phyloP scores from a whole-genome alignment of 345 rosid species.

The Boechera divaricarpa region DNA sequence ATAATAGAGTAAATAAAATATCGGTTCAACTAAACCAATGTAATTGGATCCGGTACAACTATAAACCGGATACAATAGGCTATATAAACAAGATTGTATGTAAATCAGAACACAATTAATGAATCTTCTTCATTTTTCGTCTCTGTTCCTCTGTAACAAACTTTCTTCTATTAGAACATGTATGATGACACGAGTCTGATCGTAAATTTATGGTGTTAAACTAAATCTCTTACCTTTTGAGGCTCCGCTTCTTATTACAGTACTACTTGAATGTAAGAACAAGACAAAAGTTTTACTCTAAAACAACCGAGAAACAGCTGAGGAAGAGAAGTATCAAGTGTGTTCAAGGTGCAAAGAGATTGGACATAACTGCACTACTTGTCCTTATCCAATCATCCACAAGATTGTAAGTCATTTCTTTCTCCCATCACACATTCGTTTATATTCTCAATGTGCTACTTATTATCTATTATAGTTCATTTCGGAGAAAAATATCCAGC shows the following conservation, averaged over 20 bases:
- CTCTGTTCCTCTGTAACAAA: no score
- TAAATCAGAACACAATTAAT: no score
- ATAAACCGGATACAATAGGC: no score
- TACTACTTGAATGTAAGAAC: conserved; percentile 23
- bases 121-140: no score
- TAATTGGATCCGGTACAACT: no score
- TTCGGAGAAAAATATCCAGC: no score
- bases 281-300: conserved; percentile 24
- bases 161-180: no score
- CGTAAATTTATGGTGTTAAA: not conserved
- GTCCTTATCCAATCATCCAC: conserved; percentile 35
- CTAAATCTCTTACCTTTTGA: not conserved
- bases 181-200: not conserved
- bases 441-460: not conserved
- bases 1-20: no score
- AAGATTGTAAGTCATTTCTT: conserved; percentile 11
- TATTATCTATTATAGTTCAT: not conserved
- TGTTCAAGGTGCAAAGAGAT: conserved; percentile 31
- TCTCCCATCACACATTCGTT: not conserved
- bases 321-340: not conserved
- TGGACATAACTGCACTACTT: conserved; percentile 26
- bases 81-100: no score
- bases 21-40: no score
- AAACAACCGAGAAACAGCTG: conserved; percentile 17
- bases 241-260: not conserved